Evolutionary conservation across 345 rosid species (phyloP).

Genomic region (Sisymbrium irio): DNA sequence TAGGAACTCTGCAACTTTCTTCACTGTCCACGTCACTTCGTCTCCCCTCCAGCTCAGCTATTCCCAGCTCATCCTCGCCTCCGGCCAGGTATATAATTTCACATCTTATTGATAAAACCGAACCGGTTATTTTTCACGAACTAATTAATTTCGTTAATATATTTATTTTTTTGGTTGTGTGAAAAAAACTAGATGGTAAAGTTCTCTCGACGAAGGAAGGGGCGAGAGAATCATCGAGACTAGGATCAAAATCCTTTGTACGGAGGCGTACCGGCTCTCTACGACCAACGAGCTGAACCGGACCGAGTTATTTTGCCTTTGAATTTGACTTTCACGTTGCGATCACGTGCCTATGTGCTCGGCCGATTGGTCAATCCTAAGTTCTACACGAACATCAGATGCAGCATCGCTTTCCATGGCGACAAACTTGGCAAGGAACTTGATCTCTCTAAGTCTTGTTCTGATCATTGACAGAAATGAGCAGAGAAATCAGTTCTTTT

Average conservation of each 20-base stretch:
- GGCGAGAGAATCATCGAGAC: conserved; percentile 45
- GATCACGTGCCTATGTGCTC: conserved; percentile 74
- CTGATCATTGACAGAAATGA: conserved; percentile 34
- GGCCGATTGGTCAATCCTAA: conserved; percentile 61
- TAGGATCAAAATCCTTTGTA: conserved; percentile 68
- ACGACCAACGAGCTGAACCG: conserved; percentile 35
- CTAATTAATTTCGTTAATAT: neutral
- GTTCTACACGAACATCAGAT: conserved; percentile 48
- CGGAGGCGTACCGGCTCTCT: conserved; percentile 60
- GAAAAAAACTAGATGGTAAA: conserved; percentile 54
- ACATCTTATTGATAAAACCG: neutral
- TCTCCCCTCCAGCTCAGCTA: conserved; percentile 68
- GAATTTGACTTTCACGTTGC: conserved; percentile 63
- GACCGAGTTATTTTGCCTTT: conserved; percentile 54
- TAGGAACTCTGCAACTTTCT: conserved; percentile 71
- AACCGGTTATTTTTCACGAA: neutral
- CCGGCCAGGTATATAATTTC: conserved; percentile 49
- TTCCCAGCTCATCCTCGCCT: too few relatives aligned
- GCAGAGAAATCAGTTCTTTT: neutral
- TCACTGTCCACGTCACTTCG: conserved; percentile 80
- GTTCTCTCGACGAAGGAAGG: conserved; percentile 65
- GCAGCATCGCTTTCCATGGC: conserved; percentile 58
- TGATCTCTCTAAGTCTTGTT: conserved; percentile 50
- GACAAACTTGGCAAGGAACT: conserved; percentile 54
- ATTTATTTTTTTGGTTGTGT: neutral